Base-by-base conservation (phyloP, 768 basidiomycete genomes). In the Pleurotus tuber-regium region DNA sequence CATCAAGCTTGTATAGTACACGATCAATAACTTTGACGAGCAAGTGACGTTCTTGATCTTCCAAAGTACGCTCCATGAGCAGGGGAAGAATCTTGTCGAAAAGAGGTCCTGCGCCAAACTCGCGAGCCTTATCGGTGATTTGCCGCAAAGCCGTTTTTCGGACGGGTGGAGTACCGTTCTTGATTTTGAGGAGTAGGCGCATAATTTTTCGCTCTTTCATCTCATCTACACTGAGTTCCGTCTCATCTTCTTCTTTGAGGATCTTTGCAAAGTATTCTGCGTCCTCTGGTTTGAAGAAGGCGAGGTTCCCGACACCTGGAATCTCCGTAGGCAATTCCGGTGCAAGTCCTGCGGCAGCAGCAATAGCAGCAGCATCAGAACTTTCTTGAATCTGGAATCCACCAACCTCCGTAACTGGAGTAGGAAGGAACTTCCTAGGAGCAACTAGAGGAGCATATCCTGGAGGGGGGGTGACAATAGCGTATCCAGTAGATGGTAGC, bases 181-280 rank as follows among this genome's bases (percentile, higher is more conserved):
- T 98, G 72, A 99, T 98, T 72, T 98, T 98, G 60, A 99, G 80
- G 48, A 99, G 75, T 19, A 99, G 73, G 21, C 97, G 87, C 95
- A 98, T 98, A 61, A 98, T 98, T 70, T 98, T 99, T 64, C 96
- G 86, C 73, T 98, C 97, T 73, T 99, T 99, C 84, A 98, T 89
- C 74, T 99, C 97, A 43, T 98, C 97, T 6, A 98, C 89, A 0
- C 89, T 84, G 41, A 98, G 75, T 65, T 89, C 84, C 1, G 87
- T 89, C 70, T 98, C 97, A 60, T 98, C 93, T 67, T 96, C 95
- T 70, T 97, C 92, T 64, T 90, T 92, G 50, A 92, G 66, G 54
- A 98, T 94, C 69, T 98, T 97, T 47, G 93, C 88, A 58, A 99
- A 98, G 70, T 98, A 99, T 65, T 95, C 88, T 1, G 95, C 93